Evolutionary conservation across 257 asterid genomes (phyloP), one percentile per base, ranked within the genome.

Genomic region (Solanum chaucha): DNA sequence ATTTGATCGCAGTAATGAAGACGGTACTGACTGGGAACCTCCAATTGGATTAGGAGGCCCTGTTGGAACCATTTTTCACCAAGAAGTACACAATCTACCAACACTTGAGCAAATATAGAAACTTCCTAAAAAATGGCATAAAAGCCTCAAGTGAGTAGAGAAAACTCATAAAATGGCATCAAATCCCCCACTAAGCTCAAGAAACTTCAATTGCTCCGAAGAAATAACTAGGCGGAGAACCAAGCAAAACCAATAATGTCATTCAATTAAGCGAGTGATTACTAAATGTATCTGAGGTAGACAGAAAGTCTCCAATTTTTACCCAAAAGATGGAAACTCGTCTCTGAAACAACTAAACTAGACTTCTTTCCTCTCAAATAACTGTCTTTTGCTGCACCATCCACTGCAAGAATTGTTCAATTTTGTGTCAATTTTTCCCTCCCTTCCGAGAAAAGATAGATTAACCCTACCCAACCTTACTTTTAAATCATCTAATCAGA

Each of bases 21-120:
- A 86, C 1, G 91, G 93, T 85, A 90, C 90, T 5, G 90, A 88
- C 89, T 91, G 97, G 88, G 90, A 88, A 35, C 93, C 93, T 72
- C 94, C 93, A 51, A 80, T 92, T 55, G 94, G 94, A 4, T 90
- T 59, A 10, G 97, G 91, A 82, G 95, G 92, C 88, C 98, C 97
- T 90, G 91, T 92, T 59, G 95, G 97, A 87, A 93, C 91, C 98
- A 95, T 95, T 58, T 86, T 90, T 81, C 10, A 34, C 77, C 22
- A 46, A 84, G 82, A 84, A 55, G 85, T 61, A 83, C 82, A 81
- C 72, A 41, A 73, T 36, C 77, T 65, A 90, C 34, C 83, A 78
- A 74, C 87, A 51, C 88, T 87, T 36, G 61, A 24, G 6, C 15
- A 46, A 48, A 8, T 85, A 87, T 34, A 48, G 89, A 32, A 89